Percentiles rank a stretch among this genome's conserved stretches.
Conservation (phyloP, 495 filamentous ascomycete species). For the Xylaria bambusicola region DNA sequence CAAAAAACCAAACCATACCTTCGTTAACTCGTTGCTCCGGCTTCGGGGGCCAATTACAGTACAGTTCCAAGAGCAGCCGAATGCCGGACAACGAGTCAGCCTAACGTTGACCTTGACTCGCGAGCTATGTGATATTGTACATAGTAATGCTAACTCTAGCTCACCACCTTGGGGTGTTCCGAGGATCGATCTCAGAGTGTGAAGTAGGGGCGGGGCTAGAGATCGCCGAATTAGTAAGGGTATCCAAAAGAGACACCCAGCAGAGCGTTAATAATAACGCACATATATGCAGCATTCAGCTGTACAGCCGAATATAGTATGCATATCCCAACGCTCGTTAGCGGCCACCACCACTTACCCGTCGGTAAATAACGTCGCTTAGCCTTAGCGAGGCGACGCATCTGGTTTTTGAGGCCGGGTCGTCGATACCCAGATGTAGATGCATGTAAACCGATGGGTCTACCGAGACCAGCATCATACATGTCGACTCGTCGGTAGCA, state of each 20-base stretch:
- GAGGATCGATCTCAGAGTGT: constrained; percentile 2
- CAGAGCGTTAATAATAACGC: neutral
- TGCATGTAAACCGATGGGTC: too few relatives aligned
- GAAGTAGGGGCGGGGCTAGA: too few relatives aligned
- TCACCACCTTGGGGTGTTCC: neutral
- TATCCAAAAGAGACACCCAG: constrained; percentile 1
- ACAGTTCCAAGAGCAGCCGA: constrained; percentile 4
- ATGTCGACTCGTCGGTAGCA: neutral
- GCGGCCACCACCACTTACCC: constrained; percentile 16
- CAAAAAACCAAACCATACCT: constrained; percentile 1
- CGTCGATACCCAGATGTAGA: too few relatives aligned
- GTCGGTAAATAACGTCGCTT: constrained; percentile 18
- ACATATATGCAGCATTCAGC: constrained; percentile 11
- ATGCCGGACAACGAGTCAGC: neutral
- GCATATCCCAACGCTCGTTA: constrained; percentile 17
- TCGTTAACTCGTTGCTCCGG: neutral
- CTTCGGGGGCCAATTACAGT: too few relatives aligned
- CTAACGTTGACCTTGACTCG: constrained; percentile 12
- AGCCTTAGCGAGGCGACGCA: neutral
- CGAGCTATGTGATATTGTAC: constrained; percentile 4
- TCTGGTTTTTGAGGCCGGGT: neutral
- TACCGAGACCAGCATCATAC: neutral
- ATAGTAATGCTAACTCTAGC: neutral
- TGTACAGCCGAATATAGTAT: constrained; percentile 19
- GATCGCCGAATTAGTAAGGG: constrained; percentile 13